Evolutionary conservation across 2,329 filamentous ascomycete genomes (phyloP), one percentile per base, ranked within the genome.

Genomic region (Xylariaceae sp.): DNA sequence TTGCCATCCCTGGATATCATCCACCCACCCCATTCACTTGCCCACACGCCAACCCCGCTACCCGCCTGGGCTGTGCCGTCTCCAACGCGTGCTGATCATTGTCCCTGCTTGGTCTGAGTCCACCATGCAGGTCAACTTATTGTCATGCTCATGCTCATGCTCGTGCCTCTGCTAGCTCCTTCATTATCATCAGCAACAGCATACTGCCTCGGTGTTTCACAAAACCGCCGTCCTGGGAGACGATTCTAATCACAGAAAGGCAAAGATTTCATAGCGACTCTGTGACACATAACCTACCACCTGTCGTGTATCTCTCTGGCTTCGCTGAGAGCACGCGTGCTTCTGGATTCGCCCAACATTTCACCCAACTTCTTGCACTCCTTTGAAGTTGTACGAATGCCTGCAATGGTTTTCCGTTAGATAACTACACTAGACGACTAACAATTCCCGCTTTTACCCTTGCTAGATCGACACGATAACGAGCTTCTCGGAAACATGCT

Each of bases 401-500:
- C 60, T 61, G 61, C 61, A 53, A 62, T 66, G 56, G 61, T 65
- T 60, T 63, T 65, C 59, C 54, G 61, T 55, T 58, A 62, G 49
- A 60, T 35, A 58, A 59, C 59, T 57, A 60, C 23, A 51, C 55
- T 41, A 44, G 50, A 54, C 11, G 54, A 41, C 17, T 47, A 49
- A n/a, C 13, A 11, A 10, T 37, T 17, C n/a, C 10, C 10, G 13
- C 5, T 34, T 49, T 34, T 35, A n/a, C 10, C 10, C 10, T 64
- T 51, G 53, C 34, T 57, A 55, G 54, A 62, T 49, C 60, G 39
- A 60, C 52, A 62, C 65, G 56, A 60, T 34, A 61, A 64, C 60
- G 58, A 61, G 63, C 54, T 66, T 62, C 53, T 60, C 67, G 76
- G 80, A 75, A 59, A 75, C 58, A 87, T 87, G 84, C 72, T 87